Evolutionary conservation across 2,329 filamentous ascomycete species (phyloP).

Genomic region (Neofusicoccum parvum): DNA sequence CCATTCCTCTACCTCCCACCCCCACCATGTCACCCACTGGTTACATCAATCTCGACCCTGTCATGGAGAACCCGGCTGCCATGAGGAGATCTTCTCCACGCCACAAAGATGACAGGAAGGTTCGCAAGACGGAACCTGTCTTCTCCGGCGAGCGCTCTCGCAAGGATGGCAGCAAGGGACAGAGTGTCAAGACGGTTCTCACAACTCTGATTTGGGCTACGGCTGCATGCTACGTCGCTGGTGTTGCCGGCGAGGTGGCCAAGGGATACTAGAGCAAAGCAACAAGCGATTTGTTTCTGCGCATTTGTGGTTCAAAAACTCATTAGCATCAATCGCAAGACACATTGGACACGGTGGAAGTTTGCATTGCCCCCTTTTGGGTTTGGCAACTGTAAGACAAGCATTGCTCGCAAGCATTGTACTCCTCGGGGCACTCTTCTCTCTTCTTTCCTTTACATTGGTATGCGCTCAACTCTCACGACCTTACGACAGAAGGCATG

Average conservation of each 20-base stretch:
- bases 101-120: constrained; percentile 6
- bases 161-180: neutral
- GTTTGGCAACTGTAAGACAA: neutral
- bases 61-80: constrained; percentile 11
- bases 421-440: neutral
- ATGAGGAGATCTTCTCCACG: neutral
- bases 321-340: neutral
- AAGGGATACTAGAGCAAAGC: constrained; percentile 9
- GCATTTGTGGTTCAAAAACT: too few relatives aligned
- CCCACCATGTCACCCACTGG: constrained; percentile 21
- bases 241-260: constrained; percentile 17
- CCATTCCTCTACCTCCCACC: constrained; percentile 26
- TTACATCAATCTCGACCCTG: constrained; percentile 21
- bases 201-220: constrained; percentile 21
- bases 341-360: neutral
- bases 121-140: constrained; percentile 18
- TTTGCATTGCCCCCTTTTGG: neutral
- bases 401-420: constrained; percentile 5
- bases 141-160: constrained; percentile 13
- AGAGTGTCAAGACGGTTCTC: constrained; percentile 11
- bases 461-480: neutral
- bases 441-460: neutral
- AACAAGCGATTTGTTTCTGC: too few relatives aligned
- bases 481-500: neutral
- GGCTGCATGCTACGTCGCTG: constrained; percentile 20